phyloP scores from a whole-genome alignment of 345 rosid species.

The Mercurialis annua region DNA sequence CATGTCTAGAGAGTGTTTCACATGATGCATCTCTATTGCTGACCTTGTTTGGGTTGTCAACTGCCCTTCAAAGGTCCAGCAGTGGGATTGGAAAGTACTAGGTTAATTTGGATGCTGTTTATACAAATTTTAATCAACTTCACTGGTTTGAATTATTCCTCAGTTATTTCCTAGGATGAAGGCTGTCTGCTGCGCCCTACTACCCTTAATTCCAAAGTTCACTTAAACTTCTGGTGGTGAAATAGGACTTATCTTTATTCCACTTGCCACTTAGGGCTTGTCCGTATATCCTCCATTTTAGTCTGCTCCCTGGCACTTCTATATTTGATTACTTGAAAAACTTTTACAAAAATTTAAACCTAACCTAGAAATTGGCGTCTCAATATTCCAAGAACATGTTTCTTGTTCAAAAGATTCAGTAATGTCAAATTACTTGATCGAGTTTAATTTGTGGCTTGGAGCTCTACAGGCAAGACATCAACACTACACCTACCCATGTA shows the following conservation, averaged over 20 bases:
- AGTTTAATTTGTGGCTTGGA: background rate
- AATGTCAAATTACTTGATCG: background rate
- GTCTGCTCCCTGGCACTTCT: background rate
- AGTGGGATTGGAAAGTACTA: slow-evolving; percentile 4
- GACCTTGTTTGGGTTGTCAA: slow-evolving; percentile 8
- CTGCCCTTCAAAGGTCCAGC: background rate
- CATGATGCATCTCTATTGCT: slow-evolving; percentile 1
- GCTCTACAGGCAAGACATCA: background rate
- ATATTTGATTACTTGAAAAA: background rate
- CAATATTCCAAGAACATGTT: background rate
- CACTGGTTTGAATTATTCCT: slow-evolving; percentile 1
- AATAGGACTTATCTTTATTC: background rate
- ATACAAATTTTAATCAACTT: slow-evolving; percentile 6
- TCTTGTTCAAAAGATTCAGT: background rate
- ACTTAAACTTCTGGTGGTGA: background rate
- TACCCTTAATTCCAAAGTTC: background rate
- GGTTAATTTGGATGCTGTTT: background rate
- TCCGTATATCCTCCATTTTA: background rate
- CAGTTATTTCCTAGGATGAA: background rate
- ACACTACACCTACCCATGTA: background rate
- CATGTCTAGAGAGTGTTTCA: slow-evolving; percentile 1
- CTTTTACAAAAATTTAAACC: too few relatives aligned
- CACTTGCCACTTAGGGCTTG: background rate
- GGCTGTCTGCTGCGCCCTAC: background rate
- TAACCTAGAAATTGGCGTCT: too few relatives aligned